Base-by-base conservation (phyloP, 108 stramenopile species). In the Mayamaea pseudoterrestris region DNA sequence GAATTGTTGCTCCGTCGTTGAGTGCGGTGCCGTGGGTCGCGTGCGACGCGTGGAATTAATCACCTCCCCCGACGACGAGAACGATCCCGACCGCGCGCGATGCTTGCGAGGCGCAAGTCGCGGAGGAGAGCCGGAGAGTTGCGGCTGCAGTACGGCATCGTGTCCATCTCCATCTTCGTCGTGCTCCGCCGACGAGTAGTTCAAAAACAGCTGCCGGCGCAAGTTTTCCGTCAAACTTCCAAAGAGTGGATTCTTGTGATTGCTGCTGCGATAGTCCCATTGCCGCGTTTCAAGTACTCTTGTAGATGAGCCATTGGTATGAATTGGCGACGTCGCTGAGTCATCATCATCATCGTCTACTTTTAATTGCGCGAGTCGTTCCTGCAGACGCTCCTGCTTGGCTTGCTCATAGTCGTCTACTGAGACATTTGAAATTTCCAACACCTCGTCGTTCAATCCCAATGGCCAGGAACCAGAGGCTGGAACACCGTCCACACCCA, bases 401-500 rank as follows among this genome's bases (percentile, higher is more conserved):
- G 60, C 44, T 28, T 50, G 18, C 55, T 84, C 83, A 50, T 74
- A 84, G 28, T 72, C 69, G 32, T 83, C 78, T 3, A 89, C 27
- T 12, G 35, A 18, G 27, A 58, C 9, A 24, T 20, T 27, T 41
- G 41, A 36, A 28, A 44, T 17, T 5, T 29, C 13, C 8, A 35
- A 23, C 2, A 73, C 20, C 1, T 40, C 16, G 18, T 37, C 23
- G 18, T 63, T 72, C 51, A 89, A 55, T 25, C 83, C 87, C 35
- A 90, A 44, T 4, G 87, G 87, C 78, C 80, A 90, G 22, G 83
- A 82, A 7, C 87, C 87, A 57, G 82, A 77, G 18, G 53, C 65
- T 11, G 87, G 87, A 8, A 90, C 83, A 6, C 53, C 66, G 35
- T 77, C 76, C 2, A 45, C 53, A 35, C 75, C 75, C 14, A 90